Percentiles rank a stretch among this genome's conserved stretches.
phyloP scores from a whole-genome alignment of 495 filamentous ascomycete species.

The Trichocladium uniseriatum region DNA sequence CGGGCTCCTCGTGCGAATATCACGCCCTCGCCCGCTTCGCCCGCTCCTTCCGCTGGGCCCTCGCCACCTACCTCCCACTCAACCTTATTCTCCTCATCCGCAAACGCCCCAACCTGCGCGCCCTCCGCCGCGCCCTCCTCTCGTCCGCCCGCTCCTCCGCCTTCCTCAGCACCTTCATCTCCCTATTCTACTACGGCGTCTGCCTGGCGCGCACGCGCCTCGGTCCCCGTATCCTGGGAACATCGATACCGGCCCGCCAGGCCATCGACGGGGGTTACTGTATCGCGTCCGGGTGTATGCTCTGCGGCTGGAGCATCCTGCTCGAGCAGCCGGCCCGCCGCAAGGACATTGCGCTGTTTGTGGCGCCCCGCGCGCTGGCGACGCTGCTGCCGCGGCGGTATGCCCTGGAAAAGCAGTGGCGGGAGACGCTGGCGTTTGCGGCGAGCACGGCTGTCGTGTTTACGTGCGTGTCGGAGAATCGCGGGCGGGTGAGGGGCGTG shows the following conservation, averaged over 20 bases:
- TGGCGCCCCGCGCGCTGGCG: constrained; percentile 73
- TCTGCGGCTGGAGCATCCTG: constrained; percentile 82
- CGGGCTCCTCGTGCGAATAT: constrained; percentile 65
- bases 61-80: constrained; percentile 73
- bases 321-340: constrained; percentile 59
- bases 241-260: constrained; percentile 21
- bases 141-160: constrained; percentile 65
- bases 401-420: constrained; percentile 56
- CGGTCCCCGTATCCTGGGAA: constrained; percentile 58
- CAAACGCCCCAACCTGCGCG: constrained; percentile 32
- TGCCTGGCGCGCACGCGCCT: constrained; percentile 75
- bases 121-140: constrained; percentile 40
- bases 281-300: constrained; percentile 61
- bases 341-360: constrained; percentile 76
- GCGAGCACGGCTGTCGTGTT: constrained; percentile 66
- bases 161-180: constrained; percentile 75
- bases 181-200: constrained; percentile 80
- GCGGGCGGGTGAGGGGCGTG: constrained; percentile 60
- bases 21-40: constrained; percentile 65
- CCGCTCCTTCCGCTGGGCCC: constrained; percentile 63
- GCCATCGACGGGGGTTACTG: constrained; percentile 55
- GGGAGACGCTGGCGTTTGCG: constrained; percentile 66
- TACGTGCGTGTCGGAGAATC: constrained; percentile 58
- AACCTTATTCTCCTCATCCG: constrained; percentile 58
- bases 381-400: constrained; percentile 70